These are phyloP conservation scores for Paecilomyces niveus DNA, from an alignment of 2,329 filamentous ascomycete species.

Conservation along the genomic window DNA sequence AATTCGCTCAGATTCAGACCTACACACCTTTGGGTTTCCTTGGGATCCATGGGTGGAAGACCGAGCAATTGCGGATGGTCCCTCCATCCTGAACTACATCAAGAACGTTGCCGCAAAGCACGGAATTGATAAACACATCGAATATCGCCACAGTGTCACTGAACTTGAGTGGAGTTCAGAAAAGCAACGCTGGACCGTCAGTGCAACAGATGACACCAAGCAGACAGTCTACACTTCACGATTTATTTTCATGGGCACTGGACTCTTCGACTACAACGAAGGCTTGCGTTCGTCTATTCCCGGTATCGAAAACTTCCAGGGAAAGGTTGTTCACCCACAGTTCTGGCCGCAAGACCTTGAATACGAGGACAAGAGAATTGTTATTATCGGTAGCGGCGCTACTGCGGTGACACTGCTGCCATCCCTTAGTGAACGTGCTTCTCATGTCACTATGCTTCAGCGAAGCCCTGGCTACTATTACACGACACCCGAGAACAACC, in stretches of 20 bases:
- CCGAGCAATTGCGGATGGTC: constrained; percentile 39
- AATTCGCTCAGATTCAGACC: constrained; percentile 48
- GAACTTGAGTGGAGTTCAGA: not conserved
- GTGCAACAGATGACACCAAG: not conserved
- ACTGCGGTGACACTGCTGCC: constrained; percentile 68
- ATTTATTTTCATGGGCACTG: not conserved
- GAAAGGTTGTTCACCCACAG: constrained; percentile 55
- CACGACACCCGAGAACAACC: constrained; percentile 1
- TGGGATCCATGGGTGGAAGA: constrained; percentile 57
- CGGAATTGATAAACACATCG: constrained; percentile 39
- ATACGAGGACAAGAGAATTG: constrained; percentile 55
- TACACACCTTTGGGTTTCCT: constrained; percentile 53
- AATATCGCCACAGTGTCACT: not conserved
- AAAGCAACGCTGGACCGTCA: not conserved
- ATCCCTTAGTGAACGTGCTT: constrained; percentile 53
- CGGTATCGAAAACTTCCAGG: constrained; percentile 55
- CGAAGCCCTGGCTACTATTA: constrained; percentile 61
- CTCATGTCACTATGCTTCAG: constrained; percentile 64
- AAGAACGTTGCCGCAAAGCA: constrained; percentile 35
- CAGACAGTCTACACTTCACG: not conserved
- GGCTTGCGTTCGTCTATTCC: constrained; percentile 49
- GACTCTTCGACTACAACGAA: not conserved
- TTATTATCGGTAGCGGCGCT: constrained; percentile 64
- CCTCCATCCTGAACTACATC: constrained; percentile 45
- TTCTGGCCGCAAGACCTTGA: constrained; percentile 62